These are phyloP conservation scores for Pelargonium australe DNA, from an alignment of 441 rosid genomes.

Conservation along the genomic window DNA sequence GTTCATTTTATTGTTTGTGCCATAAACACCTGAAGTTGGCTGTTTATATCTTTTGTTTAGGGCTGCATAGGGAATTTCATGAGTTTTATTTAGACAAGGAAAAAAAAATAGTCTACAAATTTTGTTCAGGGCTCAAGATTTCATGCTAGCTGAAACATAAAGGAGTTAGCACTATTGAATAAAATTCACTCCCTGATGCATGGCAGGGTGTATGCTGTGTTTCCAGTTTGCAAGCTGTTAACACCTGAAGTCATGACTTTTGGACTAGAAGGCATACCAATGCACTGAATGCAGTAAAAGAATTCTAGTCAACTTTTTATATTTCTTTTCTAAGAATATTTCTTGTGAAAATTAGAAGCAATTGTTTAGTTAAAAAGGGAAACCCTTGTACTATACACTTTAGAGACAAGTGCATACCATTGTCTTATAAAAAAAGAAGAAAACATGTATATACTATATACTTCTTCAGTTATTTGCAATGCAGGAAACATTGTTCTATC, in stretches of 20 bases:
- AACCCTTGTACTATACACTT: not conserved
- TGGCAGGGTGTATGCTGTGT: not conserved
- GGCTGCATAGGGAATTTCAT: not conserved
- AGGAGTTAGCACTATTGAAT: not conserved
- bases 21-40: not conserved
- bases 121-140: not conserved
- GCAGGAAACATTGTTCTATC: not conserved
- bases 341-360: not conserved
- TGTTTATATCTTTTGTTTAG: not conserved
- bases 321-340: not conserved
- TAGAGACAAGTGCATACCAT: too few species aligned
- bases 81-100: not conserved
- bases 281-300: not conserved
- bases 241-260: not conserved
- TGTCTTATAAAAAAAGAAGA: too few species aligned
- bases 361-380: not conserved
- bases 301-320: not conserved
- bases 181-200: not conserved
- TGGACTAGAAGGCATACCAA: not conserved
- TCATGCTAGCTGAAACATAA: not conserved
- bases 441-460: too few species aligned
- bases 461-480: too few species aligned
- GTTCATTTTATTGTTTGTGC: not conserved
- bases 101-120: not conserved
- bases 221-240: not conserved